phyloP scores from a whole-genome alignment of 1,284 basidiomycete genomes.

The Schizopora paradoxa region DNA sequence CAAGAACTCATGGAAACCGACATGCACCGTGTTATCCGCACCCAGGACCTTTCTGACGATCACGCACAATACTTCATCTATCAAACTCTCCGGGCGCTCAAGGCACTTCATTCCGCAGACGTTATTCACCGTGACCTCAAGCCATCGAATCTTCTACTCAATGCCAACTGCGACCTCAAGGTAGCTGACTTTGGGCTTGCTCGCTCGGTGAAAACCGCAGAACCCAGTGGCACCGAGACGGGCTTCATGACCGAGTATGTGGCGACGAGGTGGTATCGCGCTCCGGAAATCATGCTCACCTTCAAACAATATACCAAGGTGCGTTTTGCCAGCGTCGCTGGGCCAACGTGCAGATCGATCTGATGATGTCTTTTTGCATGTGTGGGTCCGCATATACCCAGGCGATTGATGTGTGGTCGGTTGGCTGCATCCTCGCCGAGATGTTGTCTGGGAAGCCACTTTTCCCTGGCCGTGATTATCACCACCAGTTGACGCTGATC shows the following conservation, averaged over 20 bases:
- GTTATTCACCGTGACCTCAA: slow-evolving; percentile 96
- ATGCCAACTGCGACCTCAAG: slow-evolving; percentile 95
- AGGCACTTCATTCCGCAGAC: slow-evolving; percentile 90
- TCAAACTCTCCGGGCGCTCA: slow-evolving; percentile 88
- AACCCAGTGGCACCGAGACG: slow-evolving; percentile 78
- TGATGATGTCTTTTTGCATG: neutral
- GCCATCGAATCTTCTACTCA: slow-evolving; percentile 91
- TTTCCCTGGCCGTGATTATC: slow-evolving; percentile 95
- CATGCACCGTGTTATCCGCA: slow-evolving; percentile 68
- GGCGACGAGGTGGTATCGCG: slow-evolving; percentile 90
- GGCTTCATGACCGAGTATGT: slow-evolving; percentile 97
- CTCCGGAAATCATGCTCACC: slow-evolving; percentile 94
- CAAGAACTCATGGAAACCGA: slow-evolving; percentile 76
- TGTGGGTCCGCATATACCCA: slow-evolving; percentile 27
- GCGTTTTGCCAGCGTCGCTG: slow-evolving; percentile 21
- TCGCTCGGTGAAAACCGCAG: slow-evolving; percentile 78
- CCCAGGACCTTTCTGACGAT: slow-evolving; percentile 79
- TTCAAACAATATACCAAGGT: slow-evolving; percentile 96
- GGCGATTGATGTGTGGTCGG: slow-evolving; percentile 93
- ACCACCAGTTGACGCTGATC: slow-evolving; percentile 89
- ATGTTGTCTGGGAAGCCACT: slow-evolving; percentile 93
- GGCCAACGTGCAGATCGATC: neutral
- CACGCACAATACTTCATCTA: slow-evolving; percentile 78
- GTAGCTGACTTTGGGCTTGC: slow-evolving; percentile 93
- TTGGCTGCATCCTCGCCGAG: slow-evolving; percentile 95